Conservation (phyloP, 352 stramenopile genomes). For the Halophytophthora batemanensis region DNA sequence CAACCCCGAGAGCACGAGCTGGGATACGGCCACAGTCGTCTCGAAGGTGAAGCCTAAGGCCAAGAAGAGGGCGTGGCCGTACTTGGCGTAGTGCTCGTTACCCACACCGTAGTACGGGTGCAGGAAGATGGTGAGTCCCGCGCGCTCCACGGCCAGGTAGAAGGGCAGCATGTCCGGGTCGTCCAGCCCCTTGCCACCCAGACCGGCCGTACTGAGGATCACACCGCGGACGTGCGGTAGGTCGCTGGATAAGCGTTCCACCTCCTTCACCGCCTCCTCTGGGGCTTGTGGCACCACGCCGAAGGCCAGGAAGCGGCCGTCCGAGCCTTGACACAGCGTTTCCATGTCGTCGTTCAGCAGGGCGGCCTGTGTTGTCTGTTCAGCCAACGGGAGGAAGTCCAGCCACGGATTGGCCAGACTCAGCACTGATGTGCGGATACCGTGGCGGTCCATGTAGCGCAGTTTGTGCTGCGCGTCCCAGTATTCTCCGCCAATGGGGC, state of each 20-base stretch:
- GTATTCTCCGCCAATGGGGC: constrained; percentile 62
- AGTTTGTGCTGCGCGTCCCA: constrained; percentile 52
- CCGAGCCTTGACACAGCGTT: constrained; percentile 34
- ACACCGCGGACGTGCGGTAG: constrained; percentile 41
- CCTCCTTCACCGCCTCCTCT: constrained; percentile 30
- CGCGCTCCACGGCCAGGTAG: constrained; percentile 39
- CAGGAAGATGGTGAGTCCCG: constrained; percentile 52
- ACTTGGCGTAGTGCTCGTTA: constrained; percentile 54
- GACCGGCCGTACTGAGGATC: constrained; percentile 52
- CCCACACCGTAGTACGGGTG: constrained; percentile 70
- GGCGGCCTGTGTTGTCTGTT: constrained; percentile 41
- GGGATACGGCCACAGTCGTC: constrained; percentile 56
- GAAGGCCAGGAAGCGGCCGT: constrained; percentile 48
- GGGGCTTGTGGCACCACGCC: constrained; percentile 43
- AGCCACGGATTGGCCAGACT: constrained; percentile 72
- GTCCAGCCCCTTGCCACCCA: constrained; percentile 57
- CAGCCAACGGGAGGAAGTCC: constrained; percentile 48
- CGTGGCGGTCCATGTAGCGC: constrained; percentile 63
- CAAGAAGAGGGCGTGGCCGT: constrained; percentile 55
- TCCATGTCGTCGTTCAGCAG: constrained; percentile 60
- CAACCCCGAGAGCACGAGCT: constrained; percentile 53
- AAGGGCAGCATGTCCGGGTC: constrained; percentile 52
- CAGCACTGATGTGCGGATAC: constrained; percentile 51
- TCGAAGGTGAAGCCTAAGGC: constrained; percentile 70
- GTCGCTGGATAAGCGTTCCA: constrained; percentile 30